These are phyloP conservation scores for Trichocomaceae sp. DNA, from an alignment of 2,329 filamentous ascomycete genomes.

Conservation along the genomic window DNA sequence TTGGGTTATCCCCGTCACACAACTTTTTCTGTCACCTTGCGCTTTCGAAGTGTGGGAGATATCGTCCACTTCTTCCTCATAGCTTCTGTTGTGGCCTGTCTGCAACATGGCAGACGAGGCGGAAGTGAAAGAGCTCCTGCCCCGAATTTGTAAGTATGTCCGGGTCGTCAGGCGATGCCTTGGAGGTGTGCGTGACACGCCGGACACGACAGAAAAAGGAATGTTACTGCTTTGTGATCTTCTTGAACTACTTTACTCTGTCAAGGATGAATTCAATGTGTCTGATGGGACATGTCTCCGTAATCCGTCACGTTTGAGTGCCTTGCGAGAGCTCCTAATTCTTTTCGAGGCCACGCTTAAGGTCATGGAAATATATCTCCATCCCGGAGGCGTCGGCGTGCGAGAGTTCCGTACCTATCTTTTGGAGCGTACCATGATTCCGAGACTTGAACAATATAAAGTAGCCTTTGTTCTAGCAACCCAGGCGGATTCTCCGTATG, in stretches of 20 bases:
- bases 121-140: conserved; percentile 15
- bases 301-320: conserved; percentile 15
- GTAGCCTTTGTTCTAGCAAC: conserved; percentile 21
- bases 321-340: conserved; percentile 19
- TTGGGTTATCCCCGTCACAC: neutral
- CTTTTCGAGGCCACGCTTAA: conserved; percentile 21
- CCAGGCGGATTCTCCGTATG: conserved; percentile 23
- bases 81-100: neutral
- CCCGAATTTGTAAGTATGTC: conserved; percentile 16
- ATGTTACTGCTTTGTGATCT: conserved; percentile 20
- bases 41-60: neutral
- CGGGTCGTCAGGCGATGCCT: conserved; percentile 21
- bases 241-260: conserved; percentile 19
- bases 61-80: neutral
- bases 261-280: conserved; percentile 21
- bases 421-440: conserved; percentile 22
- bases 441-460: conserved; percentile 27
- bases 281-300: conserved; percentile 22
- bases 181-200: conserved; percentile 18
- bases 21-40: neutral
- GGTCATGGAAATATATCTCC: conserved; percentile 25
- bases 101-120: conserved; percentile 13
- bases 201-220: conserved; percentile 21
- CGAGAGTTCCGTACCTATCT: conserved; percentile 22
- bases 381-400: conserved; percentile 26